phyloP scores from a whole-genome alignment of 2,329 filamentous ascomycete species.

The Phaeosphaeriaceae sp. region DNA sequence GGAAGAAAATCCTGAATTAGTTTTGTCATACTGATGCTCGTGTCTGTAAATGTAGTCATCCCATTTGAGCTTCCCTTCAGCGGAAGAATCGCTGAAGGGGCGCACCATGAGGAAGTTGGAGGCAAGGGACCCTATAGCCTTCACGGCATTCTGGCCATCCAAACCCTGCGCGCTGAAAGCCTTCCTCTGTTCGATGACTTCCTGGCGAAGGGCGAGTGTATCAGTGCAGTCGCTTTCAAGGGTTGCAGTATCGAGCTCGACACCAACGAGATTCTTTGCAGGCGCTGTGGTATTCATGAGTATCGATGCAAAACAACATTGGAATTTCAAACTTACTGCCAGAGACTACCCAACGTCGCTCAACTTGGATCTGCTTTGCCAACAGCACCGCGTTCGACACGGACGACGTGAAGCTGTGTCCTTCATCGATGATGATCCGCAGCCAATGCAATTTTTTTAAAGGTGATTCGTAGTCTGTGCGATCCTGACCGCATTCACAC shows the following conservation, averaged over 20 bases:
- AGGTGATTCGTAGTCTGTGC: slow-evolving; percentile 63
- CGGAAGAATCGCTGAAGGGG: slow-evolving; percentile 76
- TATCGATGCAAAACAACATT: not conserved
- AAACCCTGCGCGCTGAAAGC: slow-evolving; percentile 42
- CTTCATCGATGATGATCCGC: slow-evolving; percentile 90
- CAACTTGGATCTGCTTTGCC: slow-evolving; percentile 64
- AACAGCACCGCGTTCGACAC: slow-evolving; percentile 66
- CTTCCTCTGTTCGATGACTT: slow-evolving; percentile 51
- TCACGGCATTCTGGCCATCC: slow-evolving; percentile 57
- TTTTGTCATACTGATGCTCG: slow-evolving; percentile 58
- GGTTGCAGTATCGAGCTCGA: slow-evolving; percentile 66
- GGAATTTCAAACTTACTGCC: slow-evolving; percentile 62
- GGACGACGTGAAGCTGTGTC: slow-evolving; percentile 80
- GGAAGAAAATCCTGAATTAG: slow-evolving; percentile 62
- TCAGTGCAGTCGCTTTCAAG: slow-evolving; percentile 44
- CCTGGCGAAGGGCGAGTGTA: slow-evolving; percentile 26
- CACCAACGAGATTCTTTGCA: slow-evolving; percentile 80
- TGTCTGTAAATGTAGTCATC: slow-evolving; percentile 70
- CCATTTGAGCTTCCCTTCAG: slow-evolving; percentile 74
- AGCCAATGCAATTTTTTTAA: slow-evolving; percentile 81
- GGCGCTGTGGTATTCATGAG: slow-evolving; percentile 60
- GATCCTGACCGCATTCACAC: slow-evolving; percentile 54
- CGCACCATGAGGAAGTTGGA: slow-evolving; percentile 76
- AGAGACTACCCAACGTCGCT: slow-evolving; percentile 86
- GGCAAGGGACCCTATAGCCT: slow-evolving; percentile 70